Percentiles rank a stretch among this genome's conserved stretches.
phyloP scores from a whole-genome alignment of 108 stramenopile species.

The Nitzschia sp. region DNA sequence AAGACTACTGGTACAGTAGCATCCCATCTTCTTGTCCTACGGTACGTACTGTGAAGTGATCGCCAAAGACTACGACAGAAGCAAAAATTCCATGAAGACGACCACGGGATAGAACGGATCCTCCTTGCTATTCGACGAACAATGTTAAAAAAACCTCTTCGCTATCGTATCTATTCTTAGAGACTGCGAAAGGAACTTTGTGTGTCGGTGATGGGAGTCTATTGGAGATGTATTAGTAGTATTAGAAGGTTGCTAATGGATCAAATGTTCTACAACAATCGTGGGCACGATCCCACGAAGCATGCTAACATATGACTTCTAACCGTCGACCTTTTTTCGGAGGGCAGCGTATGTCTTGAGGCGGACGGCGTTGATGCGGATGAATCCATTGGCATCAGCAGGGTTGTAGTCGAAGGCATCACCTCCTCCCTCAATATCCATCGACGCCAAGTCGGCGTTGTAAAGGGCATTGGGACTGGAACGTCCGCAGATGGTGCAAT shows the following conservation, averaged over 20 bases:
- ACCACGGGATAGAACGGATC: too few species aligned
- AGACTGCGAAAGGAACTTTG: too few species aligned
- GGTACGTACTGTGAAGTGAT: too few species aligned
- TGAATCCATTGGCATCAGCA: conserved; percentile 97
- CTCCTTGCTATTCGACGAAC: too few species aligned
- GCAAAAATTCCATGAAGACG: too few species aligned
- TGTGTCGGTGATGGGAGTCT: too few species aligned
- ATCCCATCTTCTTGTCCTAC: too few species aligned
- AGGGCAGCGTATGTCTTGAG: conserved; percentile 97
- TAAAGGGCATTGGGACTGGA: conserved; percentile 88
- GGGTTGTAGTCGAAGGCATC: conserved; percentile 98
- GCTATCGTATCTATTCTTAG: too few species aligned
- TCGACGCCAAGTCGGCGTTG: conserved; percentile 96
- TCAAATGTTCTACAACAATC: not conserved
- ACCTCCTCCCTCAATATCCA: conserved; percentile 98
- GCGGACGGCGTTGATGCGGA: conserved; percentile 96
- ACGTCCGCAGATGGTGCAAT: conserved; percentile 87
- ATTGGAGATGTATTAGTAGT: not conserved
- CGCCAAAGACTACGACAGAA: too few species aligned
- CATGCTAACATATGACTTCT: too few species aligned
- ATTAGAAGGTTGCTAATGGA: not conserved
- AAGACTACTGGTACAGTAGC: too few species aligned
- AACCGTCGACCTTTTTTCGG: conserved; percentile 42
- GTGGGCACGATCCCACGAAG: conserved; percentile 16
- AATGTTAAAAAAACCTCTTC: too few species aligned